A percentile compares a stretch with the other conserved stretches of the same genome.
Evolutionary conservation across 257 asterid species (phyloP).

Genomic region (Osmanthus fragrans): DNA sequence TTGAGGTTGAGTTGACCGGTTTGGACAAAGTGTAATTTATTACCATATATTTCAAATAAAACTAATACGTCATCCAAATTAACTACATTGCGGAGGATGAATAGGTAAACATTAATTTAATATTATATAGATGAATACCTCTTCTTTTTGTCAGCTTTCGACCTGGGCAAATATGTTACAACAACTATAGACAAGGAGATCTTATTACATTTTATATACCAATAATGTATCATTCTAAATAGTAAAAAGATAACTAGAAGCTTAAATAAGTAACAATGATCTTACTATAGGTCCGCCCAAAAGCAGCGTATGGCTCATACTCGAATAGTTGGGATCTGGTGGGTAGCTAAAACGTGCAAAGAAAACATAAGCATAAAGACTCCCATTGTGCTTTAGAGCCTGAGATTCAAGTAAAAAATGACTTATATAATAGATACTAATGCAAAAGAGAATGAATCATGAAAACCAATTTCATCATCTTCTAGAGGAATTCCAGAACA

Average conservation of each 20-base stretch:
- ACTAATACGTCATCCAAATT: background rate
- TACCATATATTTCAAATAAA: no score
- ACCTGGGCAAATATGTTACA: slow-evolving; percentile 75
- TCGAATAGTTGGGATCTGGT: slow-evolving; percentile 85
- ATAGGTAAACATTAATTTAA: background rate
- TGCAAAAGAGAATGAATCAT: slow-evolving; percentile 16
- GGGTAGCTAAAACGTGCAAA: slow-evolving; percentile 92
- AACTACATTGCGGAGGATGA: background rate
- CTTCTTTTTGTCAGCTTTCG: slow-evolving; percentile 75
- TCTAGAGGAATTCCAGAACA: background rate
- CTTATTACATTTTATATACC: slow-evolving; percentile 18
- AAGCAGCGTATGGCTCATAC: slow-evolving; percentile 88
- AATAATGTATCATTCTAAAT: background rate
- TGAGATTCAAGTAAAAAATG: slow-evolving; percentile 15
- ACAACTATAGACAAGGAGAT: slow-evolving; percentile 50
- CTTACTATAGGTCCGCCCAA: slow-evolving; percentile 81
- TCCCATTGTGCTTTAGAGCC: slow-evolving; percentile 83
- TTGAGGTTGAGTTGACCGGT: no score
- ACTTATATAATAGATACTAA: background rate
- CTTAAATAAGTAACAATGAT: slow-evolving; percentile 7
- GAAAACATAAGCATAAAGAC: slow-evolving; percentile 88
- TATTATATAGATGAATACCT: slow-evolving; percentile 38
- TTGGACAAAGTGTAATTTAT: no score
- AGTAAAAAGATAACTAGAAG: background rate
- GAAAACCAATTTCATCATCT: background rate